Evolutionary conservation across 2,329 filamentous ascomycete genomes (phyloP), one percentile per base, ranked within the genome.

Genomic region (Colletotrichum orbiculare): DNA sequence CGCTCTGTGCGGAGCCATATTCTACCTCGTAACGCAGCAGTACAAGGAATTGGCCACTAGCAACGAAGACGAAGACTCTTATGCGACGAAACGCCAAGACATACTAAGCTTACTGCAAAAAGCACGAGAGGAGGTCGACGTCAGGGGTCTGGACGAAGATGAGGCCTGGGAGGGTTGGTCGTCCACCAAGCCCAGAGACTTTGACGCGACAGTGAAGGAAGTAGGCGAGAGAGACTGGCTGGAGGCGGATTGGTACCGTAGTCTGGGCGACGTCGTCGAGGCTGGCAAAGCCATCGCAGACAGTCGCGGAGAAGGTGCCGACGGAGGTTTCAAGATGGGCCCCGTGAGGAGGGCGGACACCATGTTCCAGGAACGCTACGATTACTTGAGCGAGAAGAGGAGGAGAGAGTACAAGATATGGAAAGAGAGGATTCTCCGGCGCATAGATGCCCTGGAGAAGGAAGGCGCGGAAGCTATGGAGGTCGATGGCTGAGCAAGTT

Each of bases 361-460:
- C 2, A 94, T 94, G 91, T 87, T 94, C 70, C 91, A 94, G 75
- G 88, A 90, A 68, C 84, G 85, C 50, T 89, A 91, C 71, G 90
- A 94, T 71, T 92, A 89, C 71, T 75, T 94, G 70, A 89, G 88
- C 67, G 87, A 89, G 53, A 80, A 83, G 66, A 87, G 87, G 69
- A 82, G 83, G 70, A 80, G 80, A 45, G 87, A 90, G 10, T 94
- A 89, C 73, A 79, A 74, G 48, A 75, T 74, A 15, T 96, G 92
- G 92, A 89, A 89, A 75, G 80, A 82, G 5, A 77, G 74, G 1
- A 84, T 93, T 34, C 70, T 91, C 72, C 78, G 76, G 64, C 82
- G 82, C 69, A 86, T 92, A 63, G 76, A 80, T 33, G 75, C 81
- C 64, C 75, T 85, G 48, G 81, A 86, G 69, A 72, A 74, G 57